Percentiles rank a stretch among this genome's conserved stretches.
Conservation (phyloP, 495 filamentous ascomycete species). For the Neurospora sp. region DNA sequence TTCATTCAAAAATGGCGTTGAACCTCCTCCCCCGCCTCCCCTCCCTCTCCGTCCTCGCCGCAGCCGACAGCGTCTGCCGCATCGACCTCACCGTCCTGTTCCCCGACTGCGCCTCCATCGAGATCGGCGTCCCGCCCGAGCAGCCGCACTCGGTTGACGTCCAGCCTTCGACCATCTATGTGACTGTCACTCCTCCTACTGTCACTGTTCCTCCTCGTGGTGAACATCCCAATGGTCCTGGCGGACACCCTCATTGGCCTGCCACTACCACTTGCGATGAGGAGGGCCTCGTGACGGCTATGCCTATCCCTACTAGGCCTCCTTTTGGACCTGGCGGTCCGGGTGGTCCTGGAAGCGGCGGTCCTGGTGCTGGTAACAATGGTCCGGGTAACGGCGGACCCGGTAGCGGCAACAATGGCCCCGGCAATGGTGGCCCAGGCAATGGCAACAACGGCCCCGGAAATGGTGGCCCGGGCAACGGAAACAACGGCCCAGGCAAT, state of each 20-base stretch:
- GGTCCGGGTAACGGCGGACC: background rate
- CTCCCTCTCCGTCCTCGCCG: slow-evolving; percentile 4
- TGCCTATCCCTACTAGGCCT: background rate
- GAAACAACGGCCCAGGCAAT: background rate
- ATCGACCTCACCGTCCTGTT: slow-evolving; percentile 7
- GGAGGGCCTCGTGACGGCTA: background rate
- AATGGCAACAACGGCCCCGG: background rate
- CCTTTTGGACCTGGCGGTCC: background rate
- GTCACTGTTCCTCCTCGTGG: background rate
- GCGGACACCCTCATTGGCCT: background rate
- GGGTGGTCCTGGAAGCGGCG: background rate
- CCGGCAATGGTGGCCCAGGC: background rate
- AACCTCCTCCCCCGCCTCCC: slow-evolving; percentile 4
- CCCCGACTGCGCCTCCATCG: slow-evolving; percentile 7
- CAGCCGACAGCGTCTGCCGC: slow-evolving; percentile 6
- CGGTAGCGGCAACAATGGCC: background rate
- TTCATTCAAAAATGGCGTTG: slow-evolving; percentile 2
- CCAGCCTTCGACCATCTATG: slow-evolving; percentile 6
- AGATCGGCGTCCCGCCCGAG: background rate
- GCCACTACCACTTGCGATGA: background rate
- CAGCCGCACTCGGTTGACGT: slow-evolving; percentile 1
- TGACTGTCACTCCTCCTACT: slow-evolving; percentile 3
- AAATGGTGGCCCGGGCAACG: background rate
- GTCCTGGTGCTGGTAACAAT: background rate
- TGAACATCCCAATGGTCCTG: background rate